phyloP scores from a whole-genome alignment of 306 rosid genomes.

The Dryas drummondii region DNA sequence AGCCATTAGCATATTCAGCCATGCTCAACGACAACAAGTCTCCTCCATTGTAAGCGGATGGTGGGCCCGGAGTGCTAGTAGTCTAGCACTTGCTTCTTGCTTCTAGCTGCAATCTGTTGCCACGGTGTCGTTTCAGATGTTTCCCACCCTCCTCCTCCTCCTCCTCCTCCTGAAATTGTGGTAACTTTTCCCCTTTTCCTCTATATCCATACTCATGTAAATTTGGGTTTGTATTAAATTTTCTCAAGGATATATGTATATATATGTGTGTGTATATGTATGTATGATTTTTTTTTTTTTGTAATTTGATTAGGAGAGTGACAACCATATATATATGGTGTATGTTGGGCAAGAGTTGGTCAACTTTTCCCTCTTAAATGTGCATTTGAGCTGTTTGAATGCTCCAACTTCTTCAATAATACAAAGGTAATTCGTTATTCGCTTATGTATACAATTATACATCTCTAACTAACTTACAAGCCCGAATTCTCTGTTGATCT shows the following conservation, averaged over 20 bases:
- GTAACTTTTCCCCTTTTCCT: background rate
- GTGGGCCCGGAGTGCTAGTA: background rate
- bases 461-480: too few relatives aligned
- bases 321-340: conserved; percentile 28
- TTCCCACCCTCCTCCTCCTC: too few relatives aligned
- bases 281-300: background rate
- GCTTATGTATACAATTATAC: too few relatives aligned
- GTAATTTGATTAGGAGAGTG: conserved; percentile 45
- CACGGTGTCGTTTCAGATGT: background rate
- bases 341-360: conserved; percentile 19
- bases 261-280: background rate
- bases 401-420: conserved; percentile 57
- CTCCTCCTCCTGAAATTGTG: background rate
- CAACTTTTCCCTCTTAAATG: conserved; percentile 37
- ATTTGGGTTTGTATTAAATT: too few relatives aligned
- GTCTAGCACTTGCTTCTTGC: background rate
- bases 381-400: conserved; percentile 49
- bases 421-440: conserved; percentile 44
- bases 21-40: background rate
- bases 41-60: background rate
- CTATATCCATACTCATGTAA: background rate
- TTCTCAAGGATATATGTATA: background rate
- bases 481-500: background rate
- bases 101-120: background rate
- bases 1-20: background rate